These are phyloP conservation scores for Phycomyces blakesleeanus DNA, from an alignment of 192 early-diverging fungal genomes.

Conservation along the genomic window DNA sequence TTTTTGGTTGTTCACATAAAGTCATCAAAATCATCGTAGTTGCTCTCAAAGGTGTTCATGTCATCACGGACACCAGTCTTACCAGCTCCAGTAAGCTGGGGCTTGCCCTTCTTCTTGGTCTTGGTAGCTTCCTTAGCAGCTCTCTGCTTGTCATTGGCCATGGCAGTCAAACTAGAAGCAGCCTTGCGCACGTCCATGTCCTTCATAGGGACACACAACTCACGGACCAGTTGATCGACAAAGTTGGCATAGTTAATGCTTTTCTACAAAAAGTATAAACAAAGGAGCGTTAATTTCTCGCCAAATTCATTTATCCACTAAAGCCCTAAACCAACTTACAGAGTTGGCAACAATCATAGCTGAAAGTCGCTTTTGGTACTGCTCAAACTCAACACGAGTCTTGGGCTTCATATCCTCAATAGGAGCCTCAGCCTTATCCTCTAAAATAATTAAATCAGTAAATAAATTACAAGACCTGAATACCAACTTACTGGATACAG, in stretches of 20 bases:
- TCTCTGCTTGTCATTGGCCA: conserved; percentile 74
- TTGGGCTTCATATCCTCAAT: conserved; percentile 48
- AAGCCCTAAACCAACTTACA: conserved; percentile 24
- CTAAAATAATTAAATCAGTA: neutral
- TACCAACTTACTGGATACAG: conserved; percentile 46
- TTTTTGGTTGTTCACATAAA: conserved; percentile 27
- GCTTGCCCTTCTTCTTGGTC: conserved; percentile 61
- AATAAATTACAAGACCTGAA: no score
- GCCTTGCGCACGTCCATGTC: conserved; percentile 66
- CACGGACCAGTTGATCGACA: conserved; percentile 60
- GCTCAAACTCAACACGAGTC: conserved; percentile 65
- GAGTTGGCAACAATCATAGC: conserved; percentile 52
- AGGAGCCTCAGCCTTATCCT: neutral
- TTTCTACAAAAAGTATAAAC: conserved; percentile 7
- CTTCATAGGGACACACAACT: conserved; percentile 52
- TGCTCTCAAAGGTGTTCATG: conserved; percentile 20
- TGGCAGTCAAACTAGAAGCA: conserved; percentile 55
- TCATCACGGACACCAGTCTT: conserved; percentile 16
- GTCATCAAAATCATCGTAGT: conserved; percentile 37
- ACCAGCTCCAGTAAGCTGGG: conserved; percentile 10
- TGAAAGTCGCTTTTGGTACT: conserved; percentile 53
- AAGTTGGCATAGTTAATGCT: conserved; percentile 47
- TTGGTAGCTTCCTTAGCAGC: conserved; percentile 57
- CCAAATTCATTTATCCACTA: no score
- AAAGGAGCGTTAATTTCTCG: neutral